Evolutionary conservation across 805 yeast genomes (phyloP).

Genomic region (Metschnikowia shivogae): DNA sequence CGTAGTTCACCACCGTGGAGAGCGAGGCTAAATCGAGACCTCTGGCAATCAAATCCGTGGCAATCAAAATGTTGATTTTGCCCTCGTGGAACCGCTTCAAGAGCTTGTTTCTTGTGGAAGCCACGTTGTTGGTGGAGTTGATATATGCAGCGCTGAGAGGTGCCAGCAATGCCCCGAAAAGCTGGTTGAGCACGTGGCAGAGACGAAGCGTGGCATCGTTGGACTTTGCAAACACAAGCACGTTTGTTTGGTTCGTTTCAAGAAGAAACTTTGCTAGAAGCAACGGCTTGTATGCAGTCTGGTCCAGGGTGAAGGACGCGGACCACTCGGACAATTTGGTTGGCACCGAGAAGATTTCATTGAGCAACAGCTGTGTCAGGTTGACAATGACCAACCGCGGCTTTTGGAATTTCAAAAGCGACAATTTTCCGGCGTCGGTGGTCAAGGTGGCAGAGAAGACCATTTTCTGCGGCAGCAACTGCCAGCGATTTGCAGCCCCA

Average conservation of each 20-base stretch:
- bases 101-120: slow-evolving; percentile 48
- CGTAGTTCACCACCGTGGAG: slow-evolving; percentile 80
- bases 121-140: slow-evolving; percentile 54
- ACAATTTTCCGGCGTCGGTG: slow-evolving; percentile 83
- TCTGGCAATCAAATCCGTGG: slow-evolving; percentile 93
- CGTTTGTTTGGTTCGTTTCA: slow-evolving; percentile 33
- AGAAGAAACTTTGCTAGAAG: slow-evolving; percentile 55
- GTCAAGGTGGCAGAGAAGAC: slow-evolving; percentile 92
- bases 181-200: slow-evolving; percentile 50
- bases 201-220: slow-evolving; percentile 87
- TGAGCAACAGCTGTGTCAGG: slow-evolving; percentile 42
- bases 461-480: slow-evolving; percentile 50
- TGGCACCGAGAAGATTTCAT: slow-evolving; percentile 63
- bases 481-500: slow-evolving; percentile 30
- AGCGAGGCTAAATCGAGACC: slow-evolving; percentile 81
- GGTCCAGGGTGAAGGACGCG: slow-evolving; percentile 36
- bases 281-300: slow-evolving; percentile 64
- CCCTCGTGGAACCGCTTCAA: slow-evolving; percentile 58
- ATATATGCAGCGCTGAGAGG: slow-evolving; percentile 36
- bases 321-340: slow-evolving; percentile 43
- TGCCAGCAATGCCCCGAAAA: slow-evolving; percentile 27
- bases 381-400: slow-evolving; percentile 80
- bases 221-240: slow-evolving; percentile 64
- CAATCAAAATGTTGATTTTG: slow-evolving; percentile 52
- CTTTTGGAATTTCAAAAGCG: slow-evolving; percentile 60